These are phyloP conservation scores for Russula sp. DNA, from an alignment of 768 basidiomycete genomes.

Conservation along the genomic window DNA sequence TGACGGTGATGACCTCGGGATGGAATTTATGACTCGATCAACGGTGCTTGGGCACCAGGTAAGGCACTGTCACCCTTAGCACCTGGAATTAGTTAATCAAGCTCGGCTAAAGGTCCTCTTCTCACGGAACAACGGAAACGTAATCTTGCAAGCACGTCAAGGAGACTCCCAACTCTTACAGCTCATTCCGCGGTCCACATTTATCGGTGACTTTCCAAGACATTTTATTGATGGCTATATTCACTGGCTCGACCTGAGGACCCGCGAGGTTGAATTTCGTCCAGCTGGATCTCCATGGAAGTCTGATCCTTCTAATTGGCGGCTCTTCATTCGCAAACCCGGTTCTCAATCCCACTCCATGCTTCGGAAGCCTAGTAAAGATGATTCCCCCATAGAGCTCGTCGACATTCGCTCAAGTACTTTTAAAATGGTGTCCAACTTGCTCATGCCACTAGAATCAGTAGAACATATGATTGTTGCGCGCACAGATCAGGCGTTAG, in stretches of 20 bases:
- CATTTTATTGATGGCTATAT: too few species aligned
- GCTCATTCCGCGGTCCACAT: too few species aligned
- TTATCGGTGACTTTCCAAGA: too few species aligned
- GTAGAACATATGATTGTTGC: not conserved
- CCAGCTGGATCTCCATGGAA: slow-evolving; percentile 26
- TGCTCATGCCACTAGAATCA: too few species aligned
- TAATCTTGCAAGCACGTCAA: slow-evolving; percentile 3
- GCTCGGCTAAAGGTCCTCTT: not conserved
- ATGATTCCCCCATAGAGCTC: not conserved
- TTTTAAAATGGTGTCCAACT: not conserved
- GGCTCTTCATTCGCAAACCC: not conserved
- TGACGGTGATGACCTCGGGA: not conserved
- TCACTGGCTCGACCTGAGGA: too few species aligned
- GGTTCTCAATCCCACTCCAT: too few species aligned
- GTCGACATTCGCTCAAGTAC: slow-evolving; percentile 9
- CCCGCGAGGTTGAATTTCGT: too few species aligned
- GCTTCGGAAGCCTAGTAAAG: too few species aligned
- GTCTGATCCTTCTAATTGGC: slow-evolving; percentile 30
- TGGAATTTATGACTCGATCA: not conserved
- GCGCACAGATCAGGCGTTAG: not conserved
- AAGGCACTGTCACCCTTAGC: not conserved
- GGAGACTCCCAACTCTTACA: too few species aligned
- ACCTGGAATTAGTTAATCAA: too few species aligned
- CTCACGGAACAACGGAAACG: not conserved
- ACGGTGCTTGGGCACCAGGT: slow-evolving; percentile 8